Evolutionary conservation across 148 eudicot genomes (phyloP).

Genomic region (Spergularia bocconei): DNA sequence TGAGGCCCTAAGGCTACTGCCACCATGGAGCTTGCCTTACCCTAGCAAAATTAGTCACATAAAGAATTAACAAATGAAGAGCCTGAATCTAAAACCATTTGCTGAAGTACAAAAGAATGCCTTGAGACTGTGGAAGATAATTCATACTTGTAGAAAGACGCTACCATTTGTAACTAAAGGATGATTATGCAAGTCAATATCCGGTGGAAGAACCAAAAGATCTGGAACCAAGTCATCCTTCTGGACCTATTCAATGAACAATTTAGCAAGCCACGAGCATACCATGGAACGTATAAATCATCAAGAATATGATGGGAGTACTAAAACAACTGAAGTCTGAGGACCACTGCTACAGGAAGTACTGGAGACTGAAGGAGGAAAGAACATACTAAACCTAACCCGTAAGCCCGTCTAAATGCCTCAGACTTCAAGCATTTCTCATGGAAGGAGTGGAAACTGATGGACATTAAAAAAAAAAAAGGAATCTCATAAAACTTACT

Average conservation of each 20-base stretch:
- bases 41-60: constrained; percentile 37
- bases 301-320: constrained; percentile 5
- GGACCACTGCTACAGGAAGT: constrained; percentile 5
- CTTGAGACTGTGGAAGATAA: constrained; percentile 10
- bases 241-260: constrained; percentile 49
- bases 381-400: not conserved
- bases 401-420: not conserved
- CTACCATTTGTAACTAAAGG: constrained; percentile 75
- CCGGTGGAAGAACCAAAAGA: constrained; percentile 76
- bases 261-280: constrained; percentile 13
- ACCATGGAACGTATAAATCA: constrained; percentile 9
- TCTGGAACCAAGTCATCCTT: constrained; percentile 82
- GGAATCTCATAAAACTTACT: constrained; percentile 36
- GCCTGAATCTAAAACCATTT: not conserved
- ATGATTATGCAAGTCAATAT: constrained; percentile 79
- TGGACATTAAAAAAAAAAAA: not conserved
- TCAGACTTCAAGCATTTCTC: not conserved
- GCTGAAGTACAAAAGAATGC: not conserved
- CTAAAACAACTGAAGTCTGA: not conserved
- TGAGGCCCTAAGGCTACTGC: constrained; percentile 84
- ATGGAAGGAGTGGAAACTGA: not conserved
- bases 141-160: constrained; percentile 77
- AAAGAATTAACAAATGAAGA: no score
- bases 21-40: constrained; percentile 96
- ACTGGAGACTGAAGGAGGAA: not conserved